Evolutionary conservation across 306 rosid species (phyloP).

Genomic region (Ormosia semicastrata): DNA sequence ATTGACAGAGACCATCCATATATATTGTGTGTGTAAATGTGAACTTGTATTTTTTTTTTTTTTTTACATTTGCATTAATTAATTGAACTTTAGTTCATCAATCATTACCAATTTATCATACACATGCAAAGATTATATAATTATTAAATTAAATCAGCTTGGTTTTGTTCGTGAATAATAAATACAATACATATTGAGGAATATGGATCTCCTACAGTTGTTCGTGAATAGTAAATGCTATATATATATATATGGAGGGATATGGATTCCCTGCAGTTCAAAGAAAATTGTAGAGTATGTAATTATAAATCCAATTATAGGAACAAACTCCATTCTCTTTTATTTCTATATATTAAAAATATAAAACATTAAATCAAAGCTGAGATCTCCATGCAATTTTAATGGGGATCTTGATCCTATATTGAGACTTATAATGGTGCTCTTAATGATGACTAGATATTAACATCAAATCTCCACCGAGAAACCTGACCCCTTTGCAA

Average conservation of each 20-base stretch:
- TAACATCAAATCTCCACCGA: not conserved
- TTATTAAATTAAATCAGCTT: not conserved
- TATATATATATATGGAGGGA: too few species aligned
- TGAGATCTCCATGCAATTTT: too few species aligned
- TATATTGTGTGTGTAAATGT: not conserved
- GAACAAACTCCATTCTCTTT: too few species aligned
- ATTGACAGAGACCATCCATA: not conserved
- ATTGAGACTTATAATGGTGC: not conserved
- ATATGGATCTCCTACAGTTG: too few species aligned
- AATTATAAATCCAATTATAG: too few species aligned
- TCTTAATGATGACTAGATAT: not conserved
- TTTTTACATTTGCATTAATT: not conserved
- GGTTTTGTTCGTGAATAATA: not conserved
- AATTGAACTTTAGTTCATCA: not conserved
- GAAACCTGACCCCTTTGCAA: not conserved
- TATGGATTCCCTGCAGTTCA: too few species aligned
- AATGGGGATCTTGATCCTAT: too few species aligned
- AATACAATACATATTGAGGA: not conserved
- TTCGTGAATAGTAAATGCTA: too few species aligned
- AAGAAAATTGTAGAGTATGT: too few species aligned
- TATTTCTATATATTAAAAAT: too few species aligned
- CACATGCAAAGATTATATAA: not conserved
- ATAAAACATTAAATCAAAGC: too few species aligned
- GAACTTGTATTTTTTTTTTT: not conserved
- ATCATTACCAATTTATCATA: not conserved